Base-by-base conservation (phyloP, 371 early-diverging fungal genomes). In the Mortierella sp. region DNA sequence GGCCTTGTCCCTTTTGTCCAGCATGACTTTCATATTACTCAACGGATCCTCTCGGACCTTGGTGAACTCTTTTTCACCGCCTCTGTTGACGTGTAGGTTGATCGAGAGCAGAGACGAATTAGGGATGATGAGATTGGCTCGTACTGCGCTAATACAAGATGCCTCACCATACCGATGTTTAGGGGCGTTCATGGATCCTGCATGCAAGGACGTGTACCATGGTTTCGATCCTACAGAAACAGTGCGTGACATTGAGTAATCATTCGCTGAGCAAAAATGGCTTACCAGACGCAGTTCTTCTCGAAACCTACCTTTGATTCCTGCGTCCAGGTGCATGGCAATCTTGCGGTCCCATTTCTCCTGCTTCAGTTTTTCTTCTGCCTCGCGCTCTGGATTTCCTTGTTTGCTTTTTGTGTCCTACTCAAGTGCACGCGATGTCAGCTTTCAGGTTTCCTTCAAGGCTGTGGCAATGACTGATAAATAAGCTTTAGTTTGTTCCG, bases 261-360 rank as follows among this genome's bases (percentile, higher is more conserved):
- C n/a, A n/a, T n/a, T n/a, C 14, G 50, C 15, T 27, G 31, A 31
- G 23, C 0, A 24, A n/a, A 23, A 14, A 27, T n/a, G 8, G 4
- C 9, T 15, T 0, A 21, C 23, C 14, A 28, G 47, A 19, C 4
- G 21, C 17, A 21, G 12, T 8, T 56, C 2, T n/a, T 14, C 3
- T 14, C 27, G 26, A 37, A 9, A 11, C 53, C 42, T 72, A 81
- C 84, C 83, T 81, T 80, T 75, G n/a, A 55, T 51, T 4, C 64
- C 80, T 31, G 84, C 79, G 50, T 83, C 89, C 21, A 92, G 79
- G 61, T 90, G 90, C 90, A 89, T 89, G 2, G 91, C 90, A 24
- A 83, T 70, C 34, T 87, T 81, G 47, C 82, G 81, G 19, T 89
- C 82, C 75, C 79, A 79, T 66, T 90, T 86, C 2, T 86, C 81